Evolutionary conservation across 768 basidiomycete species (phyloP), one percentile per base, ranked within the genome.

Genomic region (Mycena epipterygia): DNA sequence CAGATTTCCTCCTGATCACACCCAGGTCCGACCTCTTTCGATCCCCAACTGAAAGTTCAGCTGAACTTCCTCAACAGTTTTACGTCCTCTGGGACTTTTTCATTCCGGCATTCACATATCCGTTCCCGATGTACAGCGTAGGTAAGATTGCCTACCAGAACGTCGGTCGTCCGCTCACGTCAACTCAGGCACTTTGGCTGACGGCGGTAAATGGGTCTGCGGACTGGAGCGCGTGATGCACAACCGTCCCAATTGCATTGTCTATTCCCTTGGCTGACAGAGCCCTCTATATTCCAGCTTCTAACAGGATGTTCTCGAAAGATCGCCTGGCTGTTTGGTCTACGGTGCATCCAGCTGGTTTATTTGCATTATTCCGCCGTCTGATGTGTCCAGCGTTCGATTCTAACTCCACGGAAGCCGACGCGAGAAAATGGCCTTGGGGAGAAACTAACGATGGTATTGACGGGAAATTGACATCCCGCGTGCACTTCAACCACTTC

Each of bases 231-330:
- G 82, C 12, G 76, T 88, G 37, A 73, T 78, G 52, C 46, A 51
- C 1, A 75, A 80, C 49, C 85, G 85, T 67, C 76, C 78, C 32
- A 76, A 82, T n/a, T 84, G 83, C 68, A 75, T 87, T 35, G 71
- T 87, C 64, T 87, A 88, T 62, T 83, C 86, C 8, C 80, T 88
- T 35, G 85, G 84, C 83, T 71, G 71, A 78, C 81, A 80, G 71
- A 77, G 82, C 8, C 82, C 85, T 42, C 21, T 42, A 17, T 67
- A 48, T 46, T 84, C 84, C 11, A 83, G 83, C 42, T 88, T 86
- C 51, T 87, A 87, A 72, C 82, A 81, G 11, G 81, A 81, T 32
- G 61, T 87, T 48, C 80, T 87, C 17, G 11, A 35, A 21, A 42
- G 63, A 14, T 72, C 63, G 39, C 78, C 77, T 23, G 72, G 79